Percentiles rank a stretch among this genome's conserved stretches.
Conservation (phyloP, 164 flowering plant species). For the Protea cynaroides region DNA sequence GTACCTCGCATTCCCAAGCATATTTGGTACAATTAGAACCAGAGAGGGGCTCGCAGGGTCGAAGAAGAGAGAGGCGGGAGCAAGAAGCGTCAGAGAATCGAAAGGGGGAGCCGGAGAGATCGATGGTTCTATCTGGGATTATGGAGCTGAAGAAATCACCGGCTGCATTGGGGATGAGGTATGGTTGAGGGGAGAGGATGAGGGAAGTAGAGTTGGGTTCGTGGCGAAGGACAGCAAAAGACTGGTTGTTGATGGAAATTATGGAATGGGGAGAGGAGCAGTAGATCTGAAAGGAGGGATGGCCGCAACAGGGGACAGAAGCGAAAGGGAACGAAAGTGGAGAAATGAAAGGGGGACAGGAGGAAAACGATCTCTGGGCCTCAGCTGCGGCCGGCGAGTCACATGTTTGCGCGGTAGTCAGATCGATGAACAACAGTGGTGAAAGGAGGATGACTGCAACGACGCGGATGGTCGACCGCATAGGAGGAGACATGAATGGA, state of each 20-base stretch:
- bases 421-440: neutral
- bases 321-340: constrained; percentile 56
- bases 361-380: neutral
- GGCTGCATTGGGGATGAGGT: neutral
- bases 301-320: constrained; percentile 55
- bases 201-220: constrained; percentile 40
- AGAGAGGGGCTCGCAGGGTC: constrained; percentile 31
- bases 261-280: constrained; percentile 43
- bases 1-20: constrained; percentile 44
- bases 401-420: neutral
- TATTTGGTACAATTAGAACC: constrained; percentile 45
- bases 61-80: constrained; percentile 47
- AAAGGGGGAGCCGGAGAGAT: constrained; percentile 53
- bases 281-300: constrained; percentile 59
- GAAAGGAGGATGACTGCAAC: neutral
- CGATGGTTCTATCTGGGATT: constrained; percentile 31
- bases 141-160: neutral
- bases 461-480: neutral
- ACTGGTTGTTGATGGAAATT: constrained; percentile 50
- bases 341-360: constrained; percentile 45
- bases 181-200: constrained; percentile 30
- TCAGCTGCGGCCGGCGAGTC: neutral
- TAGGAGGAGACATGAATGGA: neutral
- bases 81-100: constrained; percentile 51
- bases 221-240: constrained; percentile 41